Percentiles rank a stretch among this genome's conserved stretches.
Evolutionary conservation across 202 grass and related monocot species (phyloP).

Genomic region (Tripidium arundinaceum): DNA sequence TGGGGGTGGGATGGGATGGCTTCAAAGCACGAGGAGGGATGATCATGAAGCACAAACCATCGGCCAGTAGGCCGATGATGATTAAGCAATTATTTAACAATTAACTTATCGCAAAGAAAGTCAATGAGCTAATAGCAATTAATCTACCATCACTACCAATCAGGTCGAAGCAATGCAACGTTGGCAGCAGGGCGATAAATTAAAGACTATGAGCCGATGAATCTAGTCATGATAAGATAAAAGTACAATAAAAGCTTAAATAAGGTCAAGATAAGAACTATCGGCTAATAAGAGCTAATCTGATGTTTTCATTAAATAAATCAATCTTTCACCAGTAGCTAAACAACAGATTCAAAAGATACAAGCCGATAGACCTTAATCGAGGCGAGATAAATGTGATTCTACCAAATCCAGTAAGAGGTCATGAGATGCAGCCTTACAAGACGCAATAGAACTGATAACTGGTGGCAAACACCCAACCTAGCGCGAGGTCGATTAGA

Average conservation of each 20-base stretch:
- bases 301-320: not conserved
- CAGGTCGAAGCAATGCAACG: not conserved
- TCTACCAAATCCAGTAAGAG: no score
- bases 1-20: no score
- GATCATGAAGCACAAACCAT: not conserved
- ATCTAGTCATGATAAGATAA: no score
- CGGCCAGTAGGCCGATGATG: not conserved
- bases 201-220: no score
- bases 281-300: not conserved
- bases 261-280: not conserved
- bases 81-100: not conserved
- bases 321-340: not conserved
- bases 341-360: not conserved
- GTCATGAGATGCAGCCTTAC: no score
- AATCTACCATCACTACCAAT: not conserved
- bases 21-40: no score
- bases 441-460: no score
- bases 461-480: no score
- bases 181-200: no score
- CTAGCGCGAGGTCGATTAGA: no score
- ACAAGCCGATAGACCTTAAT: not conserved
- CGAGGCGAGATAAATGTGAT: no score
- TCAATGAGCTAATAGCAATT: not conserved
- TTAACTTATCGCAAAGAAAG: not conserved
- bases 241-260: no score